Evolutionary conservation across 2,329 filamentous ascomycete species (phyloP), one percentile per base, ranked within the genome.

Genomic region (Hymenoscyphus repandus): DNA sequence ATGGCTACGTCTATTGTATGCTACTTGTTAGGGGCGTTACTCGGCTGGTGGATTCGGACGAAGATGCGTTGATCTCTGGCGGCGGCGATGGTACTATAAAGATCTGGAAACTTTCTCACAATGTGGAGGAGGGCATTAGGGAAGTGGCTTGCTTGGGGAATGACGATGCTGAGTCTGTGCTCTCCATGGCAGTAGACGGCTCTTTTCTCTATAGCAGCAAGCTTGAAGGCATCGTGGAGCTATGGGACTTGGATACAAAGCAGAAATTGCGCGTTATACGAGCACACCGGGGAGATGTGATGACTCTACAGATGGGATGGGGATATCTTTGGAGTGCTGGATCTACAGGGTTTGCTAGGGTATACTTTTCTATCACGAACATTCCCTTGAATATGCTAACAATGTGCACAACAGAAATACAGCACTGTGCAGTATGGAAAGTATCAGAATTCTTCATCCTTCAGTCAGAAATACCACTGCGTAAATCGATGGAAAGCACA

Each of bases 1-100:
- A 85, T 68, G 93, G 95, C 40, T 97, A 96, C 66, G 84, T 99
- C 0, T 96, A 96, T 68, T 95, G 90, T 68, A 97, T 97, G 92
- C 76, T 95, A 5, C 76, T 99, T 52, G 84, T 89, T 0, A 83
- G 80, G 54, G 88, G 88, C 0, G 76, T 78, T 0, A 82, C 78
- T 0, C 74, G 82, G 1, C 76, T 89, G 6, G 77, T 89, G 3
- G 85, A 85, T 6, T 75, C 80, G 0, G 83, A 88, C 1, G 82
- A 86, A 22, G 91, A 97, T 60, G 83, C 95, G 1, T 68, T 99
- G 34, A 82, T 99, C 31, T 95, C 92, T 0, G 93, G 91, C 7
- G 91, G 90, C 33, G 95, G 93, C 31, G 93, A 97, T 64, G 95
- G 93, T 0, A 88, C 87, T 0, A 91, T 99, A 65, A 95, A 96